Evolutionary conservation across 768 basidiomycete species (phyloP).

Genomic region (Cyclocybe aegerita): DNA sequence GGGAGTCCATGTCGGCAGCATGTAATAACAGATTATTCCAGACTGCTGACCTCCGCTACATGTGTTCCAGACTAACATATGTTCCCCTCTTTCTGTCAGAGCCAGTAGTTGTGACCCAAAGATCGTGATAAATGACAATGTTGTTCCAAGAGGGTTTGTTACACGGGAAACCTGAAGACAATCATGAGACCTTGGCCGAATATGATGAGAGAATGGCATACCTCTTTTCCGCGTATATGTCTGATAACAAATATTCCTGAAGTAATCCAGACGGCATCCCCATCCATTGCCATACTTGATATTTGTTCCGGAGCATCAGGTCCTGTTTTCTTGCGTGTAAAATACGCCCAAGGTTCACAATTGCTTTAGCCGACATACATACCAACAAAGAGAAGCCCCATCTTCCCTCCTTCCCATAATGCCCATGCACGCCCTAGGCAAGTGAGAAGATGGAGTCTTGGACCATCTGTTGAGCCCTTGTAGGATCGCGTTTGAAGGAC

Average conservation of each 20-base stretch:
- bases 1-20: conserved; percentile 5
- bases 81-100: conserved; percentile 73
- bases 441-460: conserved; percentile 80
- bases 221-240: conserved; percentile 89
- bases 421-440: conserved; percentile 91
- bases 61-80: conserved; percentile 80
- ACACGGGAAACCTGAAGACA: conserved; percentile 50
- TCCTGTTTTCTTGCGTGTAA: conserved; percentile 45
- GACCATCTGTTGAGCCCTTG: conserved; percentile 84
- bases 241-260: conserved; percentile 69
- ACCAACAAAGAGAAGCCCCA: conserved; percentile 93
- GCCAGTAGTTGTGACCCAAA: conserved; percentile 83
- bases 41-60: conserved; percentile 49
- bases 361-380: conserved; percentile 34
- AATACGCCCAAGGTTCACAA: neutral
- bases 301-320: conserved; percentile 79
- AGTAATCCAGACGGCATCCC: conserved; percentile 83
- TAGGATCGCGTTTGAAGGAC: conserved; percentile 80
- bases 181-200: neutral
- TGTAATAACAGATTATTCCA: neutral
- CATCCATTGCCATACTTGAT: conserved; percentile 75
- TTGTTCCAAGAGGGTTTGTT: conserved; percentile 62
- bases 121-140: conserved; percentile 64
- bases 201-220: conserved; percentile 25
- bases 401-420: conserved; percentile 93